A percentile compares a stretch with the other conserved stretches of the same genome.
phyloP scores from a whole-genome alignment of 2,329 filamentous ascomycete species.

The Apiospora marii region DNA sequence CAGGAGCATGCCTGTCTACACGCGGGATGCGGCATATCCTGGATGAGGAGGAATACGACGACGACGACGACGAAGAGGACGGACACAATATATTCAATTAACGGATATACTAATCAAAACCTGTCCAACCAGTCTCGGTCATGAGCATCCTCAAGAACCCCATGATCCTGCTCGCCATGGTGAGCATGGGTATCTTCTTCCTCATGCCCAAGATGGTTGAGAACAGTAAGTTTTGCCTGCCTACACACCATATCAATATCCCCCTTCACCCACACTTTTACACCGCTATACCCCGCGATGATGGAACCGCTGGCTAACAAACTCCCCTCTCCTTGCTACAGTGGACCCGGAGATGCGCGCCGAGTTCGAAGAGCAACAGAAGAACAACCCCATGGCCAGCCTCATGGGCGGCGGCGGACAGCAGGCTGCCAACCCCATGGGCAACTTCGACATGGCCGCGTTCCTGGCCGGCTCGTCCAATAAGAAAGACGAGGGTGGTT shows the following conservation, averaged over 20 bases:
- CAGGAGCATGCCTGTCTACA: neutral
- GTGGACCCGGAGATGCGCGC: conserved; percentile 97
- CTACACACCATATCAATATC: neutral
- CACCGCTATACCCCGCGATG: neutral
- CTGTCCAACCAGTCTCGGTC: conserved; percentile 70
- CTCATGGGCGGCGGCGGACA: conserved; percentile 56
- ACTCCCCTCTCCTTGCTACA: conserved; percentile 46
- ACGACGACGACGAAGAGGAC: neutral
- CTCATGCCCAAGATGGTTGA: conserved; percentile 96
- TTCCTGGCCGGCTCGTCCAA: conserved; percentile 66
- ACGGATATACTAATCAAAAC: neutral
- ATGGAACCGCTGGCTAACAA: neutral
- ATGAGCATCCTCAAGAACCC: conserved; percentile 88
- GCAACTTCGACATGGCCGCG: conserved; percentile 68
- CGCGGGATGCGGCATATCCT: neutral
- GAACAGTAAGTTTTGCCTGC: conserved; percentile 75
- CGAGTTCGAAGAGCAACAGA: conserved; percentile 91
- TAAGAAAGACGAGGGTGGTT: conserved; percentile 48
- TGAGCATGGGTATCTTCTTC: conserved; percentile 83
- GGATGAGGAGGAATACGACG: neutral
- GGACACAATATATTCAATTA: no score
- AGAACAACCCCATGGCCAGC: conserved; percentile 72
- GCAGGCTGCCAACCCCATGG: conserved; percentile 52
- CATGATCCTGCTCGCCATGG: conserved; percentile 92
- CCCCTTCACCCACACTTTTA: no score